Percentiles rank a stretch among this genome's conserved stretches.
Conservation (phyloP, 2,329 filamentous ascomycete genomes). For the Ambrosiella beaveri region DNA sequence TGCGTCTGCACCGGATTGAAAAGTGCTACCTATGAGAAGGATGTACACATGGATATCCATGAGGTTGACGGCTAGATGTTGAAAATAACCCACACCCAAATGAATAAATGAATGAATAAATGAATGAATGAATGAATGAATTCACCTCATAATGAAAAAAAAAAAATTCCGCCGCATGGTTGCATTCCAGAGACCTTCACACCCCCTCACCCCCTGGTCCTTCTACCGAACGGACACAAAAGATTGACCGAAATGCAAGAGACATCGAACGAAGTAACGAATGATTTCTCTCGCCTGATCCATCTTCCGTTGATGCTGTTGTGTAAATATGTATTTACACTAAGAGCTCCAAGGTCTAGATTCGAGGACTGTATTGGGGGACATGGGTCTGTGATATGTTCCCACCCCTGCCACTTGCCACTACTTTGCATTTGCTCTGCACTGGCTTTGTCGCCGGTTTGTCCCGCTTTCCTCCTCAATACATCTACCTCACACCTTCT, state of each 20-base stretch:
- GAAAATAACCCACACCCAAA: not conserved
- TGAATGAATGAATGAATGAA: not conserved
- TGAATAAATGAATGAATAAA: not conserved
- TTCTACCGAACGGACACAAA: not conserved
- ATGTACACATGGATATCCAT: too few species aligned
- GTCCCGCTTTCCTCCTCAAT: not conserved
- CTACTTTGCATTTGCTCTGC: too few species aligned
- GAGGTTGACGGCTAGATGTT: not conserved
- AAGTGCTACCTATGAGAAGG: too few species aligned
- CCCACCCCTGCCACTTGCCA: too few species aligned
- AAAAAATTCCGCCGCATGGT: not conserved
- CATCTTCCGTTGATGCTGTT: not conserved
- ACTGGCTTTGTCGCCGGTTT: too few species aligned
- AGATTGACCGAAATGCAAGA: not conserved
- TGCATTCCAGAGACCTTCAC: not conserved
- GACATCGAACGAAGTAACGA: not conserved
- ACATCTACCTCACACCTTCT: not conserved
- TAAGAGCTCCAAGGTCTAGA: too few species aligned
- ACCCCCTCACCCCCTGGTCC: not conserved
- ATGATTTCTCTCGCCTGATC: slow-evolving; percentile 1
- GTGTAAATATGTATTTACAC: not conserved
- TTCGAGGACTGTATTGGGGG: too few species aligned
- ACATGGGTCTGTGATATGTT: too few species aligned
- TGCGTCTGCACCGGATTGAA: too few species aligned
- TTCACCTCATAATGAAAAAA: not conserved